These are phyloP conservation scores for Ceriops zippeliana DNA, from an alignment of 345 rosid genomes.

Conservation along the genomic window DNA sequence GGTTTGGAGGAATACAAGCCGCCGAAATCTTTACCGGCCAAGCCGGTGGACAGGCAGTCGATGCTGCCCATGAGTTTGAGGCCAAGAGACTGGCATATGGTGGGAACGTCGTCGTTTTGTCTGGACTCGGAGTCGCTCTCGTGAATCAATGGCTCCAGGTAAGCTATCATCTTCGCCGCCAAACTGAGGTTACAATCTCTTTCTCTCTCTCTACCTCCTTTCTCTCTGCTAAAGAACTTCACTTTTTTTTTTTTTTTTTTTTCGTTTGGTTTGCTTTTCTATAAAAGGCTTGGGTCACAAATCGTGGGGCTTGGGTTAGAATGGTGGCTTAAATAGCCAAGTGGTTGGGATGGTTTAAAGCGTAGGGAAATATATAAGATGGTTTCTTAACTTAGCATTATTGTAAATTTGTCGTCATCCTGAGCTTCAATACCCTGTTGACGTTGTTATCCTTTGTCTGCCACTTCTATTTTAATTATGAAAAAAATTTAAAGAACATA, in stretches of 20 bases:
- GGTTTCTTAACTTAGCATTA: conserved; percentile 1
- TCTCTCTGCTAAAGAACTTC: neutral
- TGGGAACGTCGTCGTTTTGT: conserved; percentile 36
- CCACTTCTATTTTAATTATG: conserved; percentile 19
- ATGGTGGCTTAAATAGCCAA: conserved; percentile 17
- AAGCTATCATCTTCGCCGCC: conserved; percentile 61
- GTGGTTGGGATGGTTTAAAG: conserved; percentile 10
- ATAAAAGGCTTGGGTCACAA: neutral
- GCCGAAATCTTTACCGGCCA: conserved; percentile 74
- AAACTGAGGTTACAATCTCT: neutral
- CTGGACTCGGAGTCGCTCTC: conserved; percentile 64
- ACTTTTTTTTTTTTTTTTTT: neutral
- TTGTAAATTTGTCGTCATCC: conserved; percentile 16
- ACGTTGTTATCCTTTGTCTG: conserved; percentile 30
- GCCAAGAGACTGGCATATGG: conserved; percentile 43
- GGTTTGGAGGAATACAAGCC: conserved; percentile 61
- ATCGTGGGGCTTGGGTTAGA: neutral
- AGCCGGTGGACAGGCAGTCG: conserved; percentile 30
- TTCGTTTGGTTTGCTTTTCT: neutral
- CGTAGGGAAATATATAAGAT: neutral
- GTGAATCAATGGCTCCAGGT: conserved; percentile 55
- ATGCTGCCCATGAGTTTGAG: conserved; percentile 44
- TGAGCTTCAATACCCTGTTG: conserved; percentile 23
- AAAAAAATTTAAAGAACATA: no score
- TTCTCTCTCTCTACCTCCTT: neutral